phyloP scores from a whole-genome alignment of 345 rosid genomes.

The Citrus hindsii region DNA sequence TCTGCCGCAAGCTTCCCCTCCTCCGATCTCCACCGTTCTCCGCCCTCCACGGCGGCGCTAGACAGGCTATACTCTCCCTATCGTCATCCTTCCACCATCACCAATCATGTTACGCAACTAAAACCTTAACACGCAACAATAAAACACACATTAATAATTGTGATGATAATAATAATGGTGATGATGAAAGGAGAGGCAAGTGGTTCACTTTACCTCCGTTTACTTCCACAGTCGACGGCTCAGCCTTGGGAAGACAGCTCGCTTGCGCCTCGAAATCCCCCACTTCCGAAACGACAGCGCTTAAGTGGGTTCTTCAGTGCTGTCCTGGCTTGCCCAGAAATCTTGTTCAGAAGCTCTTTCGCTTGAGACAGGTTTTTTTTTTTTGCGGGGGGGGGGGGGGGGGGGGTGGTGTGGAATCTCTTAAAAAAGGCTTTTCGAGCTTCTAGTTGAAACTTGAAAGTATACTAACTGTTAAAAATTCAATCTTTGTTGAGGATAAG shows the following conservation, averaged over 20 bases:
- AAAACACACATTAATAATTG: neutral
- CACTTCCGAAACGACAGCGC: constrained; percentile 49
- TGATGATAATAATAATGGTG: neutral
- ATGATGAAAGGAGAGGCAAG: constrained; percentile 28
- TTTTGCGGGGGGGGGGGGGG: neutral
- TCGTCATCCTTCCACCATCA: constrained; percentile 6
- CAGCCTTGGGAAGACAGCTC: constrained; percentile 47
- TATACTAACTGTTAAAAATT: neutral
- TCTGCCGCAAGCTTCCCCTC: constrained; percentile 40
- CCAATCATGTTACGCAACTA: constrained; percentile 21
- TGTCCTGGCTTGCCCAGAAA: constrained; percentile 83
- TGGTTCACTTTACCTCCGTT: constrained; percentile 78
- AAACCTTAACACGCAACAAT: neutral
- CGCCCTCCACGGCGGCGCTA: neutral
- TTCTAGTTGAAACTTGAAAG: neutral
- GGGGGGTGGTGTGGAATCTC: neutral
- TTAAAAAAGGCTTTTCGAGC: neutral
- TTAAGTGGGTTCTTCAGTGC: constrained; percentile 80
- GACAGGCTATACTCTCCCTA: neutral
- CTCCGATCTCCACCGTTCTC: constrained; percentile 9
- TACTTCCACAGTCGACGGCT: constrained; percentile 36
- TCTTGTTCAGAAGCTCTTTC: constrained; percentile 85
- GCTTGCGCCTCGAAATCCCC: constrained; percentile 16
- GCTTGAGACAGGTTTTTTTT: constrained; percentile 69
- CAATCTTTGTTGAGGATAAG: neutral